Evolutionary conservation across 371 early-diverging fungal species (phyloP).

Genomic region (Actinomucor elegans): DNA sequence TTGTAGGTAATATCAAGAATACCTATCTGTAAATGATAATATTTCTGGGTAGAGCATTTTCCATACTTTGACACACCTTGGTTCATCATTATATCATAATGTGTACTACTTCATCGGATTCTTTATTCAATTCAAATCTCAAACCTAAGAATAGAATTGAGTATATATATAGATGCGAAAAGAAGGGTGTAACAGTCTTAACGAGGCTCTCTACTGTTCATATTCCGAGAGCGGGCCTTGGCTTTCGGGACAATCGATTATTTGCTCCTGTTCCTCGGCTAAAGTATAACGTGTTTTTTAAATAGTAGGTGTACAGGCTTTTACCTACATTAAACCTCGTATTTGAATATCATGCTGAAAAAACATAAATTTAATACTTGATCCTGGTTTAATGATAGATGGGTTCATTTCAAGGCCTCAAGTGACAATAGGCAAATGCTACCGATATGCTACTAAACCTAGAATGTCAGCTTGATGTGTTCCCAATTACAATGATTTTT

Average conservation of each 20-base stretch:
- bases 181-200: not conserved
- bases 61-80: conserved; percentile 59
- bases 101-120: conserved; percentile 72
- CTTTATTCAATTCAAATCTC: conserved; percentile 77
- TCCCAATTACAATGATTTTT: conserved; percentile 79
- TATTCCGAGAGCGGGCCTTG: conserved; percentile 65
- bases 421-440: no score
- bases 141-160: conserved; percentile 43
- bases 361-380: no score
- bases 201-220: conserved; percentile 59
- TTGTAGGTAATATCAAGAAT: conserved; percentile 56
- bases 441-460: no score
- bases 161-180: not conserved
- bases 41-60: conserved; percentile 33
- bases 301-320: no score
- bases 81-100: conserved; percentile 62
- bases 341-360: no score
- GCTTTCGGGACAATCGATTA: no score
- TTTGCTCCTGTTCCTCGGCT: no score
- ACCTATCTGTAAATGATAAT: conserved; percentile 61
- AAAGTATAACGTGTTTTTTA: no score
- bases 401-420: no score
- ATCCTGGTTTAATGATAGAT: no score
- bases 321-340: no score
- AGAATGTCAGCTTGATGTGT: conserved; percentile 57